A percentile compares a stretch with the other conserved stretches of the same genome.
phyloP scores from a whole-genome alignment of 192 early-diverging fungal genomes.

The Coemansia sp. region DNA sequence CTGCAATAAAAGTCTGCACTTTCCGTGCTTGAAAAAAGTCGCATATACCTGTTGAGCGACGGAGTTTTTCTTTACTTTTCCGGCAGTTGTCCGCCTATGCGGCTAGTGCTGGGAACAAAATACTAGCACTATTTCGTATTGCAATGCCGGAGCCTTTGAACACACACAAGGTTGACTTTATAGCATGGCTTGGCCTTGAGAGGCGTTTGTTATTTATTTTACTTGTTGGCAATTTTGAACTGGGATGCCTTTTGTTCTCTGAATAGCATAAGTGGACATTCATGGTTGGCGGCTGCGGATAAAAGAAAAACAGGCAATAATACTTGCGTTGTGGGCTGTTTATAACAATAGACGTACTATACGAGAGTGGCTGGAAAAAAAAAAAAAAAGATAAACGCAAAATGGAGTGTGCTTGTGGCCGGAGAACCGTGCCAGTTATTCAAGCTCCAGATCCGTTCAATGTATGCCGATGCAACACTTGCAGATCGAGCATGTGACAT shows the following conservation, averaged over 20 bases:
- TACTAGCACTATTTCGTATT: not conserved
- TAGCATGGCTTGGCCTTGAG: not conserved
- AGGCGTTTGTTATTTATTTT: not conserved
- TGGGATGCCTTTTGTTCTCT: not conserved
- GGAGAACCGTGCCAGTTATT: not conserved
- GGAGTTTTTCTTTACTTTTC: not conserved
- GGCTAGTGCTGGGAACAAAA: not conserved
- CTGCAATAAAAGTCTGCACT: not conserved
- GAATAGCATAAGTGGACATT: not conserved
- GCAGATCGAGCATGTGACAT: conserved; percentile 4
- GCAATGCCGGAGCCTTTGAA: not conserved
- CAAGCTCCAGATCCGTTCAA: conserved; percentile 12
- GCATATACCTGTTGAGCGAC: not conserved
- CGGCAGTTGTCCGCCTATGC: not conserved
- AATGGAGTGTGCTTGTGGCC: not conserved
- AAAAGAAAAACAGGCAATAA: not conserved
- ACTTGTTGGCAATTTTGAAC: not conserved
- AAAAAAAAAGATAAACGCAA: too few relatives aligned
- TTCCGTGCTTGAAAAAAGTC: not conserved
- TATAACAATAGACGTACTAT: not conserved
- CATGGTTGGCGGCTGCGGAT: not conserved
- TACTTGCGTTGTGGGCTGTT: not conserved
- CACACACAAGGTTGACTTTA: conserved; percentile 6
- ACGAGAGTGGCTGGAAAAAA: not conserved
- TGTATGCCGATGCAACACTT: conserved; percentile 14